Evolutionary conservation across 2,329 filamentous ascomycete species (phyloP).

Genomic region (Coniella lustricola): DNA sequence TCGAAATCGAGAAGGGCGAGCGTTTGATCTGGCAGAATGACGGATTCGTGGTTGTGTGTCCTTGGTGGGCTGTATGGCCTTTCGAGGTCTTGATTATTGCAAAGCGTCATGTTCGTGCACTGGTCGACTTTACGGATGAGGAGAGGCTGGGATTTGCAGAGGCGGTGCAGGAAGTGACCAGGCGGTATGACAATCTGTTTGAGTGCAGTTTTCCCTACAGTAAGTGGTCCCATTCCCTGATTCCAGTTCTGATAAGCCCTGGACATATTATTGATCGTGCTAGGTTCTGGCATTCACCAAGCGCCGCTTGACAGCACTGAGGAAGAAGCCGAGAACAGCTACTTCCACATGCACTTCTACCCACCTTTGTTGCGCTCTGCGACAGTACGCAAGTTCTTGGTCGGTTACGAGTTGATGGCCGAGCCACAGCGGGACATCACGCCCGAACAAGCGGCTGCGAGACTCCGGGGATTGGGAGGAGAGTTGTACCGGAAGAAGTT

Average conservation of each 20-base stretch:
- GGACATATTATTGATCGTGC: not conserved
- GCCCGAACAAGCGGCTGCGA: conserved; percentile 83
- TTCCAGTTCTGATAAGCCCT: not conserved
- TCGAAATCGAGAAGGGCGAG: conserved; percentile 77
- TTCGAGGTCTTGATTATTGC: conserved; percentile 90
- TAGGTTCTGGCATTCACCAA: conserved; percentile 89
- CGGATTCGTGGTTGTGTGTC: conserved; percentile 78
- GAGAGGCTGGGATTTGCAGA: conserved; percentile 75
- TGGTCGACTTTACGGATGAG: conserved; percentile 69
- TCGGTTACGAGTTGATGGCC: conserved; percentile 93
- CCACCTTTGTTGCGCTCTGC: conserved; percentile 87
- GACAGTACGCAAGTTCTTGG: conserved; percentile 91
- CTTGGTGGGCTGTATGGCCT: conserved; percentile 98
- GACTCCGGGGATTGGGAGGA: conserved; percentile 68
- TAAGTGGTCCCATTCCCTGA: conserved; percentile 32
- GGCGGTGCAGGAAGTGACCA: conserved; percentile 77
- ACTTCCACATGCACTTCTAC: conserved; percentile 97
- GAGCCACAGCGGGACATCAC: conserved; percentile 99
- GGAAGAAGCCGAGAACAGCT: conserved; percentile 80
- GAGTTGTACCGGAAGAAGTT: conserved; percentile 73
- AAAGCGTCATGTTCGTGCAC: conserved; percentile 73
- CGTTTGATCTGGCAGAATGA: conserved; percentile 84
- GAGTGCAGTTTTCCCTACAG: conserved; percentile 96
- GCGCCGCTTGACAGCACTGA: conserved; percentile 75
- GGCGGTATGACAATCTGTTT: conserved; percentile 93